Base-by-base conservation (phyloP, 2,329 filamentous ascomycete species). In the Talaromyces albobiverticillius region DNA sequence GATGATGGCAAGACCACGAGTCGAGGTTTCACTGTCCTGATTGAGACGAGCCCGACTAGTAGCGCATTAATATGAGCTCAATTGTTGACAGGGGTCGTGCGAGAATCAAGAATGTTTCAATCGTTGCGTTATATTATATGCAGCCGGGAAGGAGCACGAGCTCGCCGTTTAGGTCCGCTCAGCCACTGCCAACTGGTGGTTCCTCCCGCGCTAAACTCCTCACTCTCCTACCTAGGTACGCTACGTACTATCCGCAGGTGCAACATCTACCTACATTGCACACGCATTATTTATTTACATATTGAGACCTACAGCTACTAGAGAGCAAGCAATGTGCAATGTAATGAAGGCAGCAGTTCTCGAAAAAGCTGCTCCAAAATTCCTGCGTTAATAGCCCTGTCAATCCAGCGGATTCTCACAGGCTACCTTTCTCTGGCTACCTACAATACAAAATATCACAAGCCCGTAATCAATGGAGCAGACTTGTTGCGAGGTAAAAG, bases 81-180 rank as follows among this genome's bases (percentile, higher is more conserved):
- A 40, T 40, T 40, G 36, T 40, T 22, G 36, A 16, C 36, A 22
- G 16, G 36, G 36, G 20, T 40, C 16, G 34, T n/a, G 8, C 14
- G 34, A 38, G 36, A 42, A 26, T 20, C 42, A 16, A 31, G 29
- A 40, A 49, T 36, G 20, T 3, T 34, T 22, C 20, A n/a, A 13
- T n/a, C n/a, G 9, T 46, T 26, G 25, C 6, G 34, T 9, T 16
- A 34, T 41, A 41, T 50, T 14, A 53, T 53, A 32, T 48, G 50
- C 36, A 22, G 50, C 42, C 54, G 45, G 50, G 50, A 48, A 53
- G 50, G 38, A 50, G 51, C 51, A 50, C 54, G 45, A 56, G 54
- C 54, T 54, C 45, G 54, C 49, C 54, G 52, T 41, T 31, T 34
- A 16, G 53, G 48, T 42, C 40, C 20, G 46, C 51, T 51, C 55